Base-by-base conservation (phyloP, 192 early-diverging fungal genomes). In the Backusella tuberculispora region DNA sequence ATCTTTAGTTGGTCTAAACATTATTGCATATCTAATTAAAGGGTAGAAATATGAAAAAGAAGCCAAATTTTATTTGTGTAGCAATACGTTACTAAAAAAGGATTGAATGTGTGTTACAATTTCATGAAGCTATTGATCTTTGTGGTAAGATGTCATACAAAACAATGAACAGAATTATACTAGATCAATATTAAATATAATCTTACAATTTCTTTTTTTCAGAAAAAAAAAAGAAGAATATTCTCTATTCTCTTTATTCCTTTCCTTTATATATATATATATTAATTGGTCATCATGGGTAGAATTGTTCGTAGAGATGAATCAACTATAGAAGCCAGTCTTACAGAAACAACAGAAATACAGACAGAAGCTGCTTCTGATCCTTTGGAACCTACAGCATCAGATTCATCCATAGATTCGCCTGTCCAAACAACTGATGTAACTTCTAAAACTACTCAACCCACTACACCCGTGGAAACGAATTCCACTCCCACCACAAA, bases 61-160 rank as follows among this genome's bases (percentile, higher is more conserved):
- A 34, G 29, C 29, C 29, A 34, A 19, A 10, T 53, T 53, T 53
- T 19, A 21, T 53, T 53, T 8, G 50, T 53, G 50, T 53, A 24
- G 9, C 50, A 53, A 19, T 19, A 53, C 50, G 50, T 53, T 53
- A 53, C 50, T 53, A 53, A 21, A 53, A 53, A 21, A 53, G 50
- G 50, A 3, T 53, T 19, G 19, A 53, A 6, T 53, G 9, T 53
- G 50, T 53, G 19, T 19, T 19, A 53, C 50, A 19, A 53, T 21
- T 53, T 53, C 50, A 53, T 53, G 50, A 53, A 53, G 50, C 50
- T 53, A 53, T 53, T 53, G 50, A 24, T 53, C 19, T 53, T 53
- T 53, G 50, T 53, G n/a, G 50, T 53, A 53, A 53, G 50, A 53
- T 53, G 50, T 8, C 19, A 53, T 53, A 53, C n/a, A 53, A 19